Evolutionary conservation across 306 rosid species (phyloP), one percentile per base, ranked within the genome.

Genomic region (Fragaria nilgerrensis): DNA sequence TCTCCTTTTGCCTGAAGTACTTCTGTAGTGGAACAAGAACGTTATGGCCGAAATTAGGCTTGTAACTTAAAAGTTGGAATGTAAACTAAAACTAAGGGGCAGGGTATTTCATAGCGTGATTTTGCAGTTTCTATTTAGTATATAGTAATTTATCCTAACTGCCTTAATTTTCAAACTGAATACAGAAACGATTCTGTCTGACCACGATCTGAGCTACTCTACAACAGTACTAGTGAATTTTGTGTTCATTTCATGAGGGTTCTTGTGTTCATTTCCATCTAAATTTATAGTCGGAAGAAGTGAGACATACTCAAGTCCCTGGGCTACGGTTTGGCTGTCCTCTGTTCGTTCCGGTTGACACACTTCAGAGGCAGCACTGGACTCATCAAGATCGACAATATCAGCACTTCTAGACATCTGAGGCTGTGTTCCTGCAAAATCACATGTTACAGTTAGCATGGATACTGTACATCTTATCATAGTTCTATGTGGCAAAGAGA

Each of bases 291-390:
- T 49, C 29, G 75, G 44, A 36, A 82, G 29, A 77, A 73, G 74
- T 73, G 80, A 82, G 75, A 88, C 96, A 32, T 92, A 92, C 98
- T 76, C 75, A 45, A 36, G 32, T 84, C 61, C 86, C 78, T 19
- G 80, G 49, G 61, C 68, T 73, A 59, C 23, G n/a, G 63, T 74
- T 76, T 55, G 78, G 59, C 72, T 66, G 80, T 79, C 80, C 76
- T 82, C 88, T 25, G 58, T 64, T 32, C 77, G 84, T 74, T 82
- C 82, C 2, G 73, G 80, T 77, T 83, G 93, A 83, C 70, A 55
- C 72, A 78, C 85, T 84, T 90, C 93, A 78, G 91, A 85, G 66
- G 53, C 74, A 0, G 70, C 43, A 80, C 87, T 84, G 48, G 78
- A 78, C 74, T 65, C 70, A 44, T 81, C 88, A 71, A 32, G 27